These are phyloP conservation scores for Abelmoschus esculentus DNA, from an alignment of 345 rosid genomes.

Conservation along the genomic window DNA sequence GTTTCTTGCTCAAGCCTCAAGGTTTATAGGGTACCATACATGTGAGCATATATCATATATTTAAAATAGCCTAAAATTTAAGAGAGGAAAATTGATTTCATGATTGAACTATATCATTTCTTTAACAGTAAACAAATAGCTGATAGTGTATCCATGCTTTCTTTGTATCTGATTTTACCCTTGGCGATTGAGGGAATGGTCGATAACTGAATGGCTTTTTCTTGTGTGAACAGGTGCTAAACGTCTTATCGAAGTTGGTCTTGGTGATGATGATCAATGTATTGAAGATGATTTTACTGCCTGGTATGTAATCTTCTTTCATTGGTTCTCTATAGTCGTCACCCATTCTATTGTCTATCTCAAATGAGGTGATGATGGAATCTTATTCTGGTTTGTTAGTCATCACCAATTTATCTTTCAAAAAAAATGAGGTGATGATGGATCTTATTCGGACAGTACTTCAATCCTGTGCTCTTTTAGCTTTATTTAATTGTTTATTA, in stretches of 20 bases:
- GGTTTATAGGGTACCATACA: not conserved
- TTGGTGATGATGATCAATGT: slow-evolving; percentile 98
- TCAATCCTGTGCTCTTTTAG: slow-evolving; percentile 8
- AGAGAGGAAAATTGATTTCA: not conserved
- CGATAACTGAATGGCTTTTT: not conserved
- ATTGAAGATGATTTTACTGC: slow-evolving; percentile 91
- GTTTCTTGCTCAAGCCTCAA: not conserved
- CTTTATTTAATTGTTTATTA: not conserved
- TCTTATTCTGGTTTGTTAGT: too few relatives aligned
- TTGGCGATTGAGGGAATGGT: not conserved
- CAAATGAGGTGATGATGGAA: not conserved
- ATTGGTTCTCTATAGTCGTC: not conserved
- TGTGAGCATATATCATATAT: not conserved
- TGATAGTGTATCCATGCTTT: not conserved
- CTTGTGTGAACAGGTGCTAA: slow-evolving; percentile 50
- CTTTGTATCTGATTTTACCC: not conserved
- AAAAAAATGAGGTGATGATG: too few relatives aligned
- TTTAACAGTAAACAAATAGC: not conserved
- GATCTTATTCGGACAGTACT: not conserved
- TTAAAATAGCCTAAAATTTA: not conserved
- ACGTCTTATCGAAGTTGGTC: slow-evolving; percentile 63
- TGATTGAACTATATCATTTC: not conserved
- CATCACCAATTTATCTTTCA: too few relatives aligned
- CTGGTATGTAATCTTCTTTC: slow-evolving; percentile 29
- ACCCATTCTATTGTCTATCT: slow-evolving; percentile 1